Evolutionary conservation across 2,329 filamentous ascomycete species (phyloP).

Genomic region (Alternaria longipes): DNA sequence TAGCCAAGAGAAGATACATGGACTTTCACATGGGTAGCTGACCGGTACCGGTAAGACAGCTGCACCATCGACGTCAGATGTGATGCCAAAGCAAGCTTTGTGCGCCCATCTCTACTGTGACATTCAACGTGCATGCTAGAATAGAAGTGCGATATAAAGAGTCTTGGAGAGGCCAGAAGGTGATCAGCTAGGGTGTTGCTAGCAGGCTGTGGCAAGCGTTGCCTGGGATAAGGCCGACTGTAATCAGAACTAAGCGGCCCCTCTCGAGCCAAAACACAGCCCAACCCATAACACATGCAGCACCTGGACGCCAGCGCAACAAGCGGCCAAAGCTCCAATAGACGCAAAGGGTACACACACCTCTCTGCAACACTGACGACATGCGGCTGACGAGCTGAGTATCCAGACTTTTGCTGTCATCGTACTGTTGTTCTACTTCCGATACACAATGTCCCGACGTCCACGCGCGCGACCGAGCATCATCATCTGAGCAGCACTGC

Average conservation of each 20-base stretch:
- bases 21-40: constrained; percentile 18
- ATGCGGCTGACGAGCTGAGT: constrained; percentile 33
- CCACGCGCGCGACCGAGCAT: constrained; percentile 37
- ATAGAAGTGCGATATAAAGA: neutral
- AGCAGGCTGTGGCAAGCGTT: constrained; percentile 19
- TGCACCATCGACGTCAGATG: constrained; percentile 22
- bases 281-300: constrained; percentile 23
- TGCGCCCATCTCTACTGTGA: neutral
- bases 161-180: neutral
- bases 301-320: constrained; percentile 28
- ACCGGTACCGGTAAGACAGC: constrained; percentile 20
- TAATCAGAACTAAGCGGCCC: constrained; percentile 4
- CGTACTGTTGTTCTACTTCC: constrained; percentile 6
- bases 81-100: constrained; percentile 1
- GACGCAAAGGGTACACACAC: constrained; percentile 15
- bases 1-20: constrained; percentile 6
- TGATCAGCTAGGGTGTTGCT: constrained; percentile 17
- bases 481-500: constrained; percentile 49
- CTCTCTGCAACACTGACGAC: constrained; percentile 28
- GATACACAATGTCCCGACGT: constrained; percentile 37
- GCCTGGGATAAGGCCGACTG: constrained; percentile 5
- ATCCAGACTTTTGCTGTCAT: constrained; percentile 14
- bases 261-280: constrained; percentile 28
- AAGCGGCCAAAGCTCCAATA: constrained; percentile 28
- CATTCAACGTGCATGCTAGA: neutral